Conservation (phyloP, 2,329 filamentous ascomycete species). For the Penicillium sp. region DNA sequence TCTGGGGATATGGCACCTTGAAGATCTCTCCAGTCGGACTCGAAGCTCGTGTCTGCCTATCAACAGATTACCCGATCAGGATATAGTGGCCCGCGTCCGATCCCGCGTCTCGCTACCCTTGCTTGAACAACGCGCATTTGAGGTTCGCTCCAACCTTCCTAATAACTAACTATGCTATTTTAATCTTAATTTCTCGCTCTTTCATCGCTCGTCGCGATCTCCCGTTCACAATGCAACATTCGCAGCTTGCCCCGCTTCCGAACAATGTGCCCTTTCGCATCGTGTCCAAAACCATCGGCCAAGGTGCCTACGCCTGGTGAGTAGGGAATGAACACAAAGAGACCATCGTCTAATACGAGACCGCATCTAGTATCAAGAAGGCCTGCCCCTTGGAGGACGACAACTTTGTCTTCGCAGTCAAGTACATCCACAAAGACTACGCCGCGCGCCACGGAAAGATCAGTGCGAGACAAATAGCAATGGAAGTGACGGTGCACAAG, state of each 20-base stretch:
- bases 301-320: slow-evolving; percentile 96
- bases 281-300: slow-evolving; percentile 93
- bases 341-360: neutral
- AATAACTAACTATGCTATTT: slow-evolving; percentile 2
- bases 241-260: slow-evolving; percentile 85
- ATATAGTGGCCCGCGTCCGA: slow-evolving; percentile 38
- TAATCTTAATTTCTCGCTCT: slow-evolving; percentile 5
- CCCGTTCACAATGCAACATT: slow-evolving; percentile 62
- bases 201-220: slow-evolving; percentile 9
- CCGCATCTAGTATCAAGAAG: slow-evolving; percentile 80
- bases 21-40: neutral
- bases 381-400: slow-evolving; percentile 71
- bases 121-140: slow-evolving; percentile 14
- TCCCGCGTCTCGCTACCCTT: slow-evolving; percentile 29
- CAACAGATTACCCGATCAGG: slow-evolving; percentile 39
- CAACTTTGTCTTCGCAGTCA: slow-evolving; percentile 88
- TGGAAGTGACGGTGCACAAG: slow-evolving; percentile 88
- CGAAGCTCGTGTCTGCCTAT: slow-evolving; percentile 4
- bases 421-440: slow-evolving; percentile 97
- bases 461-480: slow-evolving; percentile 82
- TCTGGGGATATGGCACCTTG: no score
- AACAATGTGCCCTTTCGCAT: slow-evolving; percentile 85
- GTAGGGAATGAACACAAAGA: slow-evolving; percentile 8
- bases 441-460: slow-evolving; percentile 86
- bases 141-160: slow-evolving; percentile 21